Base-by-base conservation (phyloP, 768 basidiomycete genomes). In the Trametes coccinea region DNA sequence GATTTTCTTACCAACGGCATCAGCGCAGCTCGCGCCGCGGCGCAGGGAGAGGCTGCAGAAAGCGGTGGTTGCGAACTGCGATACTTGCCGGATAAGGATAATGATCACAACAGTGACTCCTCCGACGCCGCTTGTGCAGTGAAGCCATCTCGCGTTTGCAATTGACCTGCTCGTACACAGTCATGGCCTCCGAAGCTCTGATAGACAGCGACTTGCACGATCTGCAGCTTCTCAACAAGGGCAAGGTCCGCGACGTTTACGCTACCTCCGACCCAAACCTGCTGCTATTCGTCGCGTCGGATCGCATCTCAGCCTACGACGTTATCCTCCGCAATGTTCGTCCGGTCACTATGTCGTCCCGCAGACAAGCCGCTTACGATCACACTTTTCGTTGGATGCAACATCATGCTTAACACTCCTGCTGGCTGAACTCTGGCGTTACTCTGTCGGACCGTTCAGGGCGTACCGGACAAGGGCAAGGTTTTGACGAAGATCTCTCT, bases 161-260 rank as follows among this genome's bases (percentile, higher is more conserved):
- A 29, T 33, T 49, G 48, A 49, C 48, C 33, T 30, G 11, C 13
- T 31, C 48, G 29, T 17, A 33, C 40, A 49, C 40, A 27, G 27
- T 30, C 37, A 61, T 65, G 60, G n/a, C 47, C 29, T 53, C 60
- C 17, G 47, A 11, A 2, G 60, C 60, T 4, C 72, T 89, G 31
- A 80, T 82, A 44, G 74, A 81, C 52, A 84, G 87, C 4, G 68
- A 88, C 68, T 76, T 91, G 4, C 83, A 84, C 17, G 78, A 72
- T 29, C 80, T 97, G 53, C 82, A 77, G 29, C 77, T 98, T 2
- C 60, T 98, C 34, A 94, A 93, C 1, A 86, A 82, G 72, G 97
- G 97, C 60, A 99, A 99, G 82, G 97, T 99, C 22, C 86, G 97
- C 59, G 96, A 98, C 74, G 88, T 99, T 71, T 98, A 99, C 76